Conservation (phyloP, 2,329 filamentous ascomycete genomes). For the Lasiodiplodia hormozganensis region DNA sequence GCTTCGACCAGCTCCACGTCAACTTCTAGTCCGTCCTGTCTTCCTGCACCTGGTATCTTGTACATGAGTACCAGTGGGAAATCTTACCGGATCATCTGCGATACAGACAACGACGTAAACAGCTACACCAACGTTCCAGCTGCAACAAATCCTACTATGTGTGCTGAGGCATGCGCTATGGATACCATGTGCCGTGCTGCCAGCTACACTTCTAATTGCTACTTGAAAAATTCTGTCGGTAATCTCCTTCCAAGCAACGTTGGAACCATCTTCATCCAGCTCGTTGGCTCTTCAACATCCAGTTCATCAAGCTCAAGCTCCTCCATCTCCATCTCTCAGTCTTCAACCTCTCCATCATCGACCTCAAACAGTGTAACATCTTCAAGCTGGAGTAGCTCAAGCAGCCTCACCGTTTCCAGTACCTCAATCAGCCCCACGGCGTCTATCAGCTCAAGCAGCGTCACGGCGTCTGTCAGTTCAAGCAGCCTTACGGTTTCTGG, state of each 20-base stretch:
- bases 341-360: not conserved
- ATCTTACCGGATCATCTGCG: slow-evolving; percentile 3
- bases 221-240: not conserved
- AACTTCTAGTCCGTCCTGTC: not conserved
- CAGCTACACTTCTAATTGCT: slow-evolving; percentile 4
- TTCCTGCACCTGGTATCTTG: not conserved
- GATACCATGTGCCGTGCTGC: not conserved
- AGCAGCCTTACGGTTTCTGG: too few relatives aligned
- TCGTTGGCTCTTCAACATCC: not conserved
- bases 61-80: not conserved
- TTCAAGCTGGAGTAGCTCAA: too few relatives aligned
- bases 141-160: not conserved
- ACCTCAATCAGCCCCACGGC: too few relatives aligned
- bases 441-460: too few relatives aligned
- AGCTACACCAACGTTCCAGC: not conserved
- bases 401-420: too few relatives aligned
- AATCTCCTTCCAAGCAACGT: not conserved
- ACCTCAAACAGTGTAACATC: not conserved
- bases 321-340: too few relatives aligned
- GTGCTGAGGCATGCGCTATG: not conserved
- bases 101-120: not conserved
- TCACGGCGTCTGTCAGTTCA: too few relatives aligned
- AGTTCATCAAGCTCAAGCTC: not conserved
- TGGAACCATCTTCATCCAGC: not conserved
- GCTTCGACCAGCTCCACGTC: not conserved